Evolutionary conservation across 768 basidiomycete genomes (phyloP), one percentile per base, ranked within the genome.

Genomic region (Lyophyllum shimeji): DNA sequence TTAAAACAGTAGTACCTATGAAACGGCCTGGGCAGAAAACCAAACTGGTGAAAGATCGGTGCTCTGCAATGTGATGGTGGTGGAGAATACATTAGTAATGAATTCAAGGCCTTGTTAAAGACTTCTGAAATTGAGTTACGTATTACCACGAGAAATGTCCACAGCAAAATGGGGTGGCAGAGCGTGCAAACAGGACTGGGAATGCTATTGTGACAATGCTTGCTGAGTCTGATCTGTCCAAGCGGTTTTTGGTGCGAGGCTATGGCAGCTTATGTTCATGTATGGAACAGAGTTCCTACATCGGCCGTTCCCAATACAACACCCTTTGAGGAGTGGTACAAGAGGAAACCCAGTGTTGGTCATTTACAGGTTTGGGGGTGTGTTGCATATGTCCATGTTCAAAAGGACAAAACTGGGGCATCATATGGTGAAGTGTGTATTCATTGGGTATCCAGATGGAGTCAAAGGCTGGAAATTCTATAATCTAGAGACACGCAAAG

Each of bases 281-380:
- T 37, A 11, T 17, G 15, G 11, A 37, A 37, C 12, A 11, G 34
- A 12, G 8, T 17, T 11, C 34, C 34, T 17, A 37, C 34, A 37
- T 37, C 34, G 8, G 34, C 27, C 29, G n/a, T 3, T 42, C 31
- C 46, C 21, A 20, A 31, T 55, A 48, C 46, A 31, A 40, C 12
- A 9, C 37, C 17, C 15, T 37, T 8, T 17, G 34, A 37, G 34
- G 34, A 12, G 34, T 37, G 15, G 34, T 6, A 18, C 25, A 7
- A 21, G 0, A 46, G 58, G 15, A 66, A 65, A 50, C 71, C 69
- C 15, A 59, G 66, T 49, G 50, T 73, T 1, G n/a, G 27, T 45
- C 61, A 73, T 58, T 62, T 77, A 20, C 61, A 69, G 6, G 66
- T 72, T 18, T 78, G 66, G 45, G 74, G 77, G 3, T 76, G 73